Evolutionary conservation across 352 stramenopile genomes (phyloP).

Genomic region (Peronosclerospora sorghi): DNA sequence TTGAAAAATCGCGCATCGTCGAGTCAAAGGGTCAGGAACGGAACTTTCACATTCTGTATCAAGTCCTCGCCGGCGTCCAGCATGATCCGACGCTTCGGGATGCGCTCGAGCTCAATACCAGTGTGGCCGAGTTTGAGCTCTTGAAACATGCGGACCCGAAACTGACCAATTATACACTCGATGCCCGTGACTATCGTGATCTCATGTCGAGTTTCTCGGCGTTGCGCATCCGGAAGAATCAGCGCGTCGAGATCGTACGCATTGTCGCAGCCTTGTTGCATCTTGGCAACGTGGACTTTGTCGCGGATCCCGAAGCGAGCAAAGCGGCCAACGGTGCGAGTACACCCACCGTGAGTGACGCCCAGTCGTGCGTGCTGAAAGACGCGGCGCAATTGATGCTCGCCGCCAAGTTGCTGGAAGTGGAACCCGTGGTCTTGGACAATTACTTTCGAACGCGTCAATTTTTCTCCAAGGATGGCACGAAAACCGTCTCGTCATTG

Average conservation of each 20-base stretch:
- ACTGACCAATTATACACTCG: constrained; percentile 34
- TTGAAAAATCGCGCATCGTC: constrained; percentile 80
- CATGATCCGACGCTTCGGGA: constrained; percentile 60
- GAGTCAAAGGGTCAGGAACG: constrained; percentile 60
- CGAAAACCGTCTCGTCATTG: constrained; percentile 63
- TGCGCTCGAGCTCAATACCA: constrained; percentile 50
- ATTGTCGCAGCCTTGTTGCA: constrained; percentile 67
- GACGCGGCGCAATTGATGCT: constrained; percentile 53
- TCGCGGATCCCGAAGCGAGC: constrained; percentile 38
- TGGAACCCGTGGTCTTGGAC: constrained; percentile 70
- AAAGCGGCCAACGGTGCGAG: constrained; percentile 38
- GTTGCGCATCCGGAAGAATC: constrained; percentile 66
- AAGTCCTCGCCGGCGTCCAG: constrained; percentile 71
- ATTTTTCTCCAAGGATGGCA: constrained; percentile 64
- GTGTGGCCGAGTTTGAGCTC: constrained; percentile 44
- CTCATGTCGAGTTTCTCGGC: constrained; percentile 75
- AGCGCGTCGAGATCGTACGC: constrained; percentile 70
- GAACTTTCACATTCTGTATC: constrained; percentile 93
- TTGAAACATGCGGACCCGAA: constrained; percentile 35
- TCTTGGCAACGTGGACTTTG: constrained; percentile 19
- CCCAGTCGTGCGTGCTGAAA: constrained; percentile 51
- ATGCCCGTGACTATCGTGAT: constrained; percentile 66
- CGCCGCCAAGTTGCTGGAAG: constrained; percentile 56
- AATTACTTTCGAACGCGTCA: constrained; percentile 81
- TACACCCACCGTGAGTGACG: constrained; percentile 16